Base-by-base conservation (phyloP, 2,329 filamentous ascomycete species). In the Aspergillus clavatus region DNA sequence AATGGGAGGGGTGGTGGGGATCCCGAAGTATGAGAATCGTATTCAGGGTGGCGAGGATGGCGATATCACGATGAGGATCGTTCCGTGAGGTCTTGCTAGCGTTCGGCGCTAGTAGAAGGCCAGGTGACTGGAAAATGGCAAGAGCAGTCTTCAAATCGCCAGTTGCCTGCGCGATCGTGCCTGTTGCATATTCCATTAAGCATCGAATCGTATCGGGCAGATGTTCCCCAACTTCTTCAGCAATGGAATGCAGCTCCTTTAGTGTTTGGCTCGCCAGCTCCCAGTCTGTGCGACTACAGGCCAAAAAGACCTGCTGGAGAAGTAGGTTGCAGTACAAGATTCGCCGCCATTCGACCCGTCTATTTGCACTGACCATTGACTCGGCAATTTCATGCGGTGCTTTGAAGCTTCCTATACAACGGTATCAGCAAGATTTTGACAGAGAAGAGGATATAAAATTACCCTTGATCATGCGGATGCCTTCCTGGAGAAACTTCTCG, bases 151-250 rank as follows among this genome's bases (percentile, higher is more conserved):
- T 71, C 1, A 93, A 74, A 51, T 89, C 77, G 12, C 89, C 89
- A 4, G 77, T 83, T 14, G 84, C 87, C 70, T 96, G 91, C 42
- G 82, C 74, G 55, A 89, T 85, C 6, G 87, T 78, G 0, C 86
- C 90, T 1, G 77, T 74, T 14, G 95, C 79, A 65, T 96, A 96
- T 35, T 80, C 71, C 5, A 80, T 74, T 36, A 87, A 73, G 26
- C 81, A 70, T 19, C 66, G 64, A 27, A 82, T 74, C 2, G 64
- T 58, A 11, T 67, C 63, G 2, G 68, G 58, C 18, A 69, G 59
- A 7, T 59, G 57, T 26, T 72, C 57, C 47, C 47, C 66, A 72
- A 73, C 51, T 60, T 70, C 61, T 71, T 72, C 49, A 57, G 69
- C 50, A 62, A 74, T 69, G 42, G 60, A 65, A 41, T 77, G 72